Base-by-base conservation (phyloP, 1,139 yeast species). In the Taphrina flavorubra region DNA sequence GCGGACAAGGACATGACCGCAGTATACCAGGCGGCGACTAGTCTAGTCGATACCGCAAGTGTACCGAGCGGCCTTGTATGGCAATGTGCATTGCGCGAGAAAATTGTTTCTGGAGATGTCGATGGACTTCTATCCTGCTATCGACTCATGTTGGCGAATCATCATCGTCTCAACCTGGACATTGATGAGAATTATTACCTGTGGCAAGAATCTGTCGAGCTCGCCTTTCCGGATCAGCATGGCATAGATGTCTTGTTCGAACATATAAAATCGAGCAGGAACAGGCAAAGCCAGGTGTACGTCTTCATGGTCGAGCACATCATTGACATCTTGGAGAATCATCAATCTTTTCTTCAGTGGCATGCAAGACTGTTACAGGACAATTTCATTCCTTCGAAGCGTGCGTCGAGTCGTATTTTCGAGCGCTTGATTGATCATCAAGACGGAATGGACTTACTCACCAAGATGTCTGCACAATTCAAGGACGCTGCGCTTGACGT, bases 61-160 rank as follows among this genome's bases (percentile, higher is more conserved):
- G 62, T n/a, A 7, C 51, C 62, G 7, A 36, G 39, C 36, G 62
- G 53, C 2, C 53, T 58, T 13, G 53, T 58, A 6, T 58, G 62
- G 62, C 51, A 20, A 44, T 58, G 62, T 36, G 62, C 42, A 3
- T 34, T 58, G 16, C 39, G 25, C 7, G 37, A 46, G 11, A 14
- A n/a, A 4, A 20, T 58, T 16, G 25, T 10, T n/a, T 31, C 14
- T 14, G 2, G 18, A 8, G 49, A 56, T 20, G 34, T 25, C 18
- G n/a, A 7, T n/a, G 49, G 20, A 8, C 39, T 56, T 20, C 25
- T 20, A 10, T 10, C 46, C 16, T 20, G 18, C 20, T 56, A 39
- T 56, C 47, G 60, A 18, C 37, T 2, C 20, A 56, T 56, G 60
- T 39, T 56, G 16, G 49, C 6, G 49, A 39, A 34, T 13, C 46